Conservation (phyloP, 2,329 filamentous ascomycete genomes). For the Chaetoscypha palmicola region DNA sequence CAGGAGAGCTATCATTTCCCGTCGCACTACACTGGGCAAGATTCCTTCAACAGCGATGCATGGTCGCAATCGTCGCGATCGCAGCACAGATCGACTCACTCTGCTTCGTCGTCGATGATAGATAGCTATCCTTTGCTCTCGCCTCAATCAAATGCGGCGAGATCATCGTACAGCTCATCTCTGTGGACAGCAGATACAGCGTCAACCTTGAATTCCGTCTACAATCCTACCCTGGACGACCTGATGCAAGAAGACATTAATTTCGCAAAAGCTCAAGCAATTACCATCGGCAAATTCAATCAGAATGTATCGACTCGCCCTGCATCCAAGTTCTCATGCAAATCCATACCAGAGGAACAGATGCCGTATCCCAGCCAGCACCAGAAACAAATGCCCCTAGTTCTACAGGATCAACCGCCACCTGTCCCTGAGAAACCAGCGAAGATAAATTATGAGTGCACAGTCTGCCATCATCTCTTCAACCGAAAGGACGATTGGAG, state of each 20-base stretch:
- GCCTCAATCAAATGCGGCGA: constrained; percentile 2
- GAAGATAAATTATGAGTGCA: constrained; percentile 17
- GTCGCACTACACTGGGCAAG: neutral
- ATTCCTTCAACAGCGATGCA: neutral
- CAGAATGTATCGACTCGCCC: neutral
- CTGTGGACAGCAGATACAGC: constrained; percentile 14
- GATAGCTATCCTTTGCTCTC: constrained; percentile 10
- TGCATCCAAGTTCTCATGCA: constrained; percentile 2
- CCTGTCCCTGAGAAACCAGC: constrained; percentile 5
- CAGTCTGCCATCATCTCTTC: constrained; percentile 14
- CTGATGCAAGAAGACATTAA: constrained; percentile 2
- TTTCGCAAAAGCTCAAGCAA: neutral
- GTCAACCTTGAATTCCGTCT: constrained; percentile 12
- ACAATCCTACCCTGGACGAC: constrained; percentile 5
- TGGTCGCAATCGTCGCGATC: constrained; percentile 4
- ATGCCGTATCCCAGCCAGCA: neutral
- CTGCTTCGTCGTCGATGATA: constrained; percentile 7
- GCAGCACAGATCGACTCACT: neutral
- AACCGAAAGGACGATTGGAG: constrained; percentile 21
- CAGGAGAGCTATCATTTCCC: neutral
- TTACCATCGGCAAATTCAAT: neutral
- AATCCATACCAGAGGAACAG: constrained; percentile 6
- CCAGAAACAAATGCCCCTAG: neutral
- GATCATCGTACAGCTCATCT: constrained; percentile 15
- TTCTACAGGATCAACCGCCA: neutral